Base-by-base conservation (phyloP, 1,139 yeast species). In the Pneumocystis murina region DNA sequence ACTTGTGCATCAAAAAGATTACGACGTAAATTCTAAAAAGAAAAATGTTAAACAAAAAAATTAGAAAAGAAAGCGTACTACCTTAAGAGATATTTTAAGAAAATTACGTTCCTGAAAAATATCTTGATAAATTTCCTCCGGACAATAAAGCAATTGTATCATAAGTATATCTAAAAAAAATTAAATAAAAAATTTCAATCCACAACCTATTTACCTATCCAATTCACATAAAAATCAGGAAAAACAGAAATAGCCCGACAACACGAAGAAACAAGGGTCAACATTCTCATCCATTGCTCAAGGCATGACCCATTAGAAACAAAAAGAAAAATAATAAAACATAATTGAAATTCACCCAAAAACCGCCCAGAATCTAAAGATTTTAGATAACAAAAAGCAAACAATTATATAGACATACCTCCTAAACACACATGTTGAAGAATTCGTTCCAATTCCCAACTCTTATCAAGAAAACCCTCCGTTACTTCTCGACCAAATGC, bases 291-390 rank as follows among this genome's bases (percentile, higher is more conserved):
- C 82, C 82, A 79, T 63, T 79, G 82, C 62, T 75, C 70, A 33
- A 78, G 76, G 20, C 79, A 76, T 2, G 80, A 77, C 66, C 76
- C 78, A 68, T 79, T 80, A 10, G 79, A 81, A 68, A 78, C 75
- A 10, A 76, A 64, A 30, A 76, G 64, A 65, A 74, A 71, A 64
- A 75, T 72, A 17, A 78, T 60, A 66, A 71, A 80, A 1, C 76
- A 68, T 35, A 78, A 68, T 66, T 79, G 79, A 38, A 79, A 67
- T 65, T 80, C 82, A 5, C 80, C 78, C 35, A 78, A 64, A 5
- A 77, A 68, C 14, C 59, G 40, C n/a, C 20, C 10, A 16, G 2
- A 5, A 30, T 61, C 65, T 24, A 24, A 12, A 5, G 30, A 2
- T 2, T 43, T 43, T 8, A 43, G 30, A 20, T n/a, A 7, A 1